Evolutionary conservation across 495 filamentous ascomycete genomes (phyloP), one percentile per base, ranked within the genome.

Genomic region (Pyrenopolyporus hunteri): DNA sequence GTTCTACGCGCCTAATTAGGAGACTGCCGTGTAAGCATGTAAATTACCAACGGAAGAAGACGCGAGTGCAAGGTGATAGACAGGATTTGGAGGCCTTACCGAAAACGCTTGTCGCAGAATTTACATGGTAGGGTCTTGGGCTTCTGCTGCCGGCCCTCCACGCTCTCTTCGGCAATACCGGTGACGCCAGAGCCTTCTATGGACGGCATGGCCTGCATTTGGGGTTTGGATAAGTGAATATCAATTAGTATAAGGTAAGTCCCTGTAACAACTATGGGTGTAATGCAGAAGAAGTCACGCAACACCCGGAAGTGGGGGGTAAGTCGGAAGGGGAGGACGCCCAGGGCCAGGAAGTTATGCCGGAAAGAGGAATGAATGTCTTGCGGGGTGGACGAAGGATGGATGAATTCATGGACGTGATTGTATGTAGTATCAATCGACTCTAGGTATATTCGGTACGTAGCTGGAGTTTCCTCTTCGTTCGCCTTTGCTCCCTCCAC

Each of bases 81-180:
- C 9, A 70, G 51, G 63, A 43, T 49, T 35, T 50, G 56, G 51
- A 47, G 6, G 39, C 70, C 79, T 73, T 67, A 82, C 73, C 80
- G 81, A 73, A 85, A 85, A 45, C 76, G 73, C 66, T 82, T 80
- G 66, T 77, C 75, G 70, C 80, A 83, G 51, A 80, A 83, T 68
- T 78, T 77, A 74, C 80, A 83, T 56, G 77, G 80, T 64, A 83
- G 69, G 36, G 76, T 77, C 71, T 82, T 82, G 53, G 79, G 78
- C 54, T 82, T 82, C 70, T 81, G 79, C 50, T 76, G 76, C 64
- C 78, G 78, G 55, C 67, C 60, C 64, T 82, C 79, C 59, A 75
- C 74, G 44, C 72, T 73, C 63, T 80, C 76, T 39, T 76, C 75
- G 73, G 74, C 72, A 72, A 62, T 68, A 48, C 65, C 64, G 57